These are phyloP conservation scores for Gossypium rotundifolium DNA, from an alignment of 345 rosid species.

Conservation along the genomic window DNA sequence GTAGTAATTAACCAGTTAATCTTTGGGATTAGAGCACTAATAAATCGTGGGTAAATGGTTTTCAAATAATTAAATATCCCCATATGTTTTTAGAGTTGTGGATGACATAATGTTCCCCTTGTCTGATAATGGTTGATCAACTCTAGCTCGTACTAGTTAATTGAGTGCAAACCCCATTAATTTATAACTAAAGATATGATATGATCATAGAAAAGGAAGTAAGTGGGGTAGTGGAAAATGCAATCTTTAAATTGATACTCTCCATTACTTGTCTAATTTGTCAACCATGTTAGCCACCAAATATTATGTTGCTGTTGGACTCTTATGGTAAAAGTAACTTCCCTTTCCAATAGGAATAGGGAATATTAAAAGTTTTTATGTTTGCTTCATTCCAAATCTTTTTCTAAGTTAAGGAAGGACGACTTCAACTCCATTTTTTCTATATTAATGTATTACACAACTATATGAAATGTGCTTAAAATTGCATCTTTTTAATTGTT, in stretches of 20 bases:
- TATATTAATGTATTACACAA: not conserved
- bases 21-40: not conserved
- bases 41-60: not conserved
- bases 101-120: not conserved
- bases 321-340: not conserved
- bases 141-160: not conserved
- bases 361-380: not conserved
- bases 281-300: not conserved
- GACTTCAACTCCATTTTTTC: too few species aligned
- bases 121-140: not conserved
- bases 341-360: not conserved
- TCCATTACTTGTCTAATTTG: not conserved
- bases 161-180: not conserved
- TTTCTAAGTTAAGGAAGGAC: not conserved
- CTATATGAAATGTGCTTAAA: too few species aligned
- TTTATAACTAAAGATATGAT: not conserved
- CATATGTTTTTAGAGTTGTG: not conserved
- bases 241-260: not conserved
- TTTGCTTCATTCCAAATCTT: not conserved
- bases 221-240: slow-evolving; percentile 3
- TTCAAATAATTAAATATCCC: not conserved
- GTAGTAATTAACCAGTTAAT: not conserved
- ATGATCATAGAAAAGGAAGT: not conserved
- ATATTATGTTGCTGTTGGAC: not conserved
- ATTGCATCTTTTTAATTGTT: too few species aligned